Base-by-base conservation (phyloP, 2,329 filamentous ascomycete species). In the Penicillium sp. region DNA sequence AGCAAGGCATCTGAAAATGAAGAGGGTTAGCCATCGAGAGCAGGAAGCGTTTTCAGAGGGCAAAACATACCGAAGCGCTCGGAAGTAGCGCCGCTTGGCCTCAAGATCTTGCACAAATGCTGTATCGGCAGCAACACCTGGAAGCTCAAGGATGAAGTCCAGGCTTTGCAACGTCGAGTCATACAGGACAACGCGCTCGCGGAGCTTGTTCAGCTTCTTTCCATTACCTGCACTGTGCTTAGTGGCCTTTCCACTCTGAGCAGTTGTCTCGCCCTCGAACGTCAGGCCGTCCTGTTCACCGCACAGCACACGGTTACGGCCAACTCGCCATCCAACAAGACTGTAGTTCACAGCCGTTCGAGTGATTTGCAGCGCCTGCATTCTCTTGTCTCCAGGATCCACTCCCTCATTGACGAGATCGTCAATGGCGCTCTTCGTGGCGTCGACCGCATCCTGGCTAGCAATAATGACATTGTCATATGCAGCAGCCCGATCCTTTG, bases 321-420 rank as follows among this genome's bases (percentile, higher is more conserved):
- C 94, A 63, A 98, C 91, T 73, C 95, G 86, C 93, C 93, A 98
- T 71, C 91, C 93, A 57, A 99, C 89, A 76, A 97, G 87, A 65
- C 91, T 91, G 74, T 96, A 98, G 75, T 95, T 96, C 57, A 98
- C 91, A 1, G 94, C 92, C 0, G 96, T 96, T 61, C 90, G 89
- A 3, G 93, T 96, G 59, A 99, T 89, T 66, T 96, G 93, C 47
- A 99, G 80, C 67, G 92, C 88, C 77, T 99, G 95, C 87, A 99
- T 92, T 58, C 92, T 87, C 37, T 86, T 79, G 70, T 99, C 94
- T 57, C 91, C 88, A 73, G 92, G 90, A 22, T 91, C 85, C 14
- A 96, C 86, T 1, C 92, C 90, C 73, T 99, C 95, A 60, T 85
- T 87, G 52, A 86, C 85, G 58, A 97, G 81, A 74, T 98, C 95